A percentile compares a stretch with the other conserved stretches of the same genome.
Conservation (phyloP, 352 stramenopile genomes). For the Globisporangium nagaii region DNA sequence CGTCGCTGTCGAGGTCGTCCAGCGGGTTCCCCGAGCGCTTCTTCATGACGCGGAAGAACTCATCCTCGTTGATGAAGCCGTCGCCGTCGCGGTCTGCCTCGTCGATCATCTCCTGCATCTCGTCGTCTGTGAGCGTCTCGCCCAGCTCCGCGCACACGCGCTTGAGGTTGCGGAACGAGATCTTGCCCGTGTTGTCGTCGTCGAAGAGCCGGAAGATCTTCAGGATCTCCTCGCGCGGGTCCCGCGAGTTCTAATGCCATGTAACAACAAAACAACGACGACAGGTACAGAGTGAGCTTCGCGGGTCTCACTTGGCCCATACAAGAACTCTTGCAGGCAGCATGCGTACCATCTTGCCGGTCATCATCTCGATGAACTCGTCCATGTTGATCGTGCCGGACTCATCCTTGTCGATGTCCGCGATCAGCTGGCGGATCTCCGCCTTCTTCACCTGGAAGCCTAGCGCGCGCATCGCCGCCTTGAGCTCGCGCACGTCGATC, state of each 20-base stretch:
- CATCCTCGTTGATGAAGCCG: conserved; percentile 92
- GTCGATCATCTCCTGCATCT: conserved; percentile 95
- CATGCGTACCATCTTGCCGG: conserved; percentile 82
- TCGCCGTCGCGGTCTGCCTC: conserved; percentile 92
- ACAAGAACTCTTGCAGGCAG: too few relatives aligned
- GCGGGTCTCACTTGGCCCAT: too few relatives aligned
- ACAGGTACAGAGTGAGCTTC: too few relatives aligned
- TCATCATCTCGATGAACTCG: conserved; percentile 95
- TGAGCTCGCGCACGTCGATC: conserved; percentile 92
- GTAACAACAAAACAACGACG: background rate
- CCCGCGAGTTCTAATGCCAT: conserved; percentile 62
- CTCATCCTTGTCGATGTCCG: conserved; percentile 93
- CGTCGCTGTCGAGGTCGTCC: conserved; percentile 89
- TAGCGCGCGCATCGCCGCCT: conserved; percentile 91
- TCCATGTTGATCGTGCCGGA: conserved; percentile 85
- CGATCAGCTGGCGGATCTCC: conserved; percentile 91
- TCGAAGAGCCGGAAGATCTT: conserved; percentile 97
- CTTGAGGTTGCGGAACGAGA: conserved; percentile 95
- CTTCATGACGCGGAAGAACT: conserved; percentile 96
- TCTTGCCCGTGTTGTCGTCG: conserved; percentile 92
- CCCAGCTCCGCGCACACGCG: conserved; percentile 85
- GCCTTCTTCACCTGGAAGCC: conserved; percentile 93
- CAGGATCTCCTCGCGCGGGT: conserved; percentile 88
- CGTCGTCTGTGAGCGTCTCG: conserved; percentile 64
- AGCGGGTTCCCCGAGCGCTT: conserved; percentile 92